phyloP scores from a whole-genome alignment of 2,329 filamentous ascomycete species.

The Nemania sp. region DNA sequence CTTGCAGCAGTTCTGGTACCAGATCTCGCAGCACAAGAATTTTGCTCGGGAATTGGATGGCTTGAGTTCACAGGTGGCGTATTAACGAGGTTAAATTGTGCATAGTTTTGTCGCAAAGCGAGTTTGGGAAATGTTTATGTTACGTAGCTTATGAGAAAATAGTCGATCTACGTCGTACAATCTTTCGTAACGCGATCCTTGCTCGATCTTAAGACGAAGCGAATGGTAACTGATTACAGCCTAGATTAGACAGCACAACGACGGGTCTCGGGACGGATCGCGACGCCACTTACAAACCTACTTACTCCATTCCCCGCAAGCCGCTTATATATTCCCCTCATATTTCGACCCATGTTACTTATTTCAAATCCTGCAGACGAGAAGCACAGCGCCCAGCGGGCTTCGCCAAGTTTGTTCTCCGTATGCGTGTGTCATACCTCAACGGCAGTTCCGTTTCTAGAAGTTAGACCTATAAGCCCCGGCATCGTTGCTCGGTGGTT shows the following conservation, averaged over 20 bases:
- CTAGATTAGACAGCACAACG: background rate
- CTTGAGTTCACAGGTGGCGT: conserved; percentile 74
- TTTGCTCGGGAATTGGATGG: conserved; percentile 81
- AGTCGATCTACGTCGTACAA: background rate
- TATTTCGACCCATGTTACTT: background rate
- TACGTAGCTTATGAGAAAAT: background rate
- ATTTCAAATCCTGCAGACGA: conserved; percentile 26
- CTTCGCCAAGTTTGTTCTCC: conserved; percentile 3
- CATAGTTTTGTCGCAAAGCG: background rate
- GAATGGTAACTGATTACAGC: too few species aligned
- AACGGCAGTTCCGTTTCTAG: background rate
- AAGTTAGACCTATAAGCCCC: background rate
- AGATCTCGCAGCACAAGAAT: conserved; percentile 78
- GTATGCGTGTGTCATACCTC: background rate
- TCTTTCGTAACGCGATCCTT: background rate
- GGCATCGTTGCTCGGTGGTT: background rate
- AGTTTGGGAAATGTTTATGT: background rate
- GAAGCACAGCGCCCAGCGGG: conserved; percentile 1
- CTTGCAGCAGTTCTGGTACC: conserved; percentile 75
- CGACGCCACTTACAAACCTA: background rate
- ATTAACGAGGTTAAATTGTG: conserved; percentile 55
- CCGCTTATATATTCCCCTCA: conserved; percentile 1
- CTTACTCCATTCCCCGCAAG: background rate
- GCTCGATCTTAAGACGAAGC: background rate
- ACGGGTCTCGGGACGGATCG: background rate